Conservation (phyloP, 1,284 basidiomycete genomes). For the Moesziomyces antarcticus region DNA sequence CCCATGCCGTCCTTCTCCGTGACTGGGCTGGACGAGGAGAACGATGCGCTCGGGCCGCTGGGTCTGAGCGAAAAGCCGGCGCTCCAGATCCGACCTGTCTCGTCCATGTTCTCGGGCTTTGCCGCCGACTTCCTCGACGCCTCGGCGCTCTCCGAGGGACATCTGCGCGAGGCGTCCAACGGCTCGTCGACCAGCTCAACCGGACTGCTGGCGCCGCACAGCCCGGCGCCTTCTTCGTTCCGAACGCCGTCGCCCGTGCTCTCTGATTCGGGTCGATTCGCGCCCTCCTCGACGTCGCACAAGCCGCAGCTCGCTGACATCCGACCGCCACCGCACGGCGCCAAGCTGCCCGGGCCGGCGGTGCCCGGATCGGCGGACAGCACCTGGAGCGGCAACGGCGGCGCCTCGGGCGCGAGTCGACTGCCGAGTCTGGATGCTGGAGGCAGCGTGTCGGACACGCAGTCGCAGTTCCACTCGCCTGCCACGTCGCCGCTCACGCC, state of each 20-base stretch:
- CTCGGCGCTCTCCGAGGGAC: conserved; percentile 32
- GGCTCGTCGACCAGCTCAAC: conserved; percentile 24
- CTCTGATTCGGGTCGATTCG: conserved; percentile 12
- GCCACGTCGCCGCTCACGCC: conserved; percentile 40
- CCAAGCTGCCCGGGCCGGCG: conserved; percentile 25
- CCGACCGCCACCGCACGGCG: conserved; percentile 31
- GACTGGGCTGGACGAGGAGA: conserved; percentile 32
- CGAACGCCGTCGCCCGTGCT: conserved; percentile 22
- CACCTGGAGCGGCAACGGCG: conserved; percentile 29
- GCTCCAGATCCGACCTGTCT: conserved; percentile 51
- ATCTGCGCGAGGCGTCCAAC: conserved; percentile 19
- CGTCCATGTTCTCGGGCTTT: conserved; percentile 57
- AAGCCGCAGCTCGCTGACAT: conserved; percentile 33
- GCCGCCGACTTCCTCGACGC: conserved; percentile 51
- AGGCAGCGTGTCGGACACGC: conserved; percentile 31
- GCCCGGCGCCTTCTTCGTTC: conserved; percentile 28
- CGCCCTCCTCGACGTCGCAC: conserved; percentile 9
- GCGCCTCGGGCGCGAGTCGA: conserved; percentile 12
- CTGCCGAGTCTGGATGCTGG: conserved; percentile 44
- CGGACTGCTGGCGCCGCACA: conserved; percentile 37
- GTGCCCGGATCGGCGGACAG: conserved; percentile 43
- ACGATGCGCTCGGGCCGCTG: conserved; percentile 19
- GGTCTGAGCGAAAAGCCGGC: conserved; percentile 36
- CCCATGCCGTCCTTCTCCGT: conserved; percentile 50
- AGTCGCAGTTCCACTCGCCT: conserved; percentile 45